Evolutionary conservation across 2,329 filamentous ascomycete genomes (phyloP).

Genomic region (Trichoderma simmonsii): DNA sequence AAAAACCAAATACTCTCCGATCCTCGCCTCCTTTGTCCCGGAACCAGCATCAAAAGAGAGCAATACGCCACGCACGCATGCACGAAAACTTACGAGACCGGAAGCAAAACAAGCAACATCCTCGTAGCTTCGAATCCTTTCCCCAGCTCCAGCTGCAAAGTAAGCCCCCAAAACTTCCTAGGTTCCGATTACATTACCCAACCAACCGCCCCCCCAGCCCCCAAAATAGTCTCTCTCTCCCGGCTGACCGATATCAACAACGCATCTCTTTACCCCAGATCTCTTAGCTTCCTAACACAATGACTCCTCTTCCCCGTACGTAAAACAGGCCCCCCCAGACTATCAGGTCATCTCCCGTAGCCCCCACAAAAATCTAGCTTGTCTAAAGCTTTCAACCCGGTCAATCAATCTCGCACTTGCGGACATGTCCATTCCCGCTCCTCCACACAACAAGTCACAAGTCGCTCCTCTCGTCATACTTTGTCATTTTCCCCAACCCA

Average conservation of each 20-base stretch:
- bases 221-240: background rate
- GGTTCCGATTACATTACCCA: background rate
- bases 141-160: background rate
- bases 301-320: background rate
- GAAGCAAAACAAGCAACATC: background rate
- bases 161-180: background rate
- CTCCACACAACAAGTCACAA: background rate
- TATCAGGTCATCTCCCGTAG: background rate
- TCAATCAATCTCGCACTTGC: background rate
- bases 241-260: background rate
- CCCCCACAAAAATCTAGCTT: background rate
- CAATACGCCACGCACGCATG: background rate
- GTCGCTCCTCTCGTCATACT: background rate
- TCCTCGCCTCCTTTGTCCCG: constrained; percentile 4
- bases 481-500: background rate
- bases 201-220: background rate
- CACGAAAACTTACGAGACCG: background rate
- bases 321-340: background rate
- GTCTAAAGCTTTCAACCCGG: background rate
- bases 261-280: background rate
- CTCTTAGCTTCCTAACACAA: too few species aligned
- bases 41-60: background rate
- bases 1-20: background rate
- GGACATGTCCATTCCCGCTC: background rate
- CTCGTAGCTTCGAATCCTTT: background rate